Base-by-base conservation (phyloP, 805 yeast species). In the Ogataea saltuana region DNA sequence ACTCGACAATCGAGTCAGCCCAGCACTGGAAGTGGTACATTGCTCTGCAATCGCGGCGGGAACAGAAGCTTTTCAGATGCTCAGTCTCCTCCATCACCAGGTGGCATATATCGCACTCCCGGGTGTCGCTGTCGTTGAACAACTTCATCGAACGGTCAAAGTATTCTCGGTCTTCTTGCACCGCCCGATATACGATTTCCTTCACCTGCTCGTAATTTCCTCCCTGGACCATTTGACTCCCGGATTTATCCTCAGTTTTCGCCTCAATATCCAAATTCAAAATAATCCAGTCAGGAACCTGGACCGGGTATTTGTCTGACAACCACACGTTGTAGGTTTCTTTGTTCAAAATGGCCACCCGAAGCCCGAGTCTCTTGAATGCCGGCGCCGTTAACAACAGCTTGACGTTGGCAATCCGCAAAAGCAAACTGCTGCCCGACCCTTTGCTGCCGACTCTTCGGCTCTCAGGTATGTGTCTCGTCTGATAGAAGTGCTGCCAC, bases 401-500 rank as follows among this genome's bases (percentile, higher is more conserved):
- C 33, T 77, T 64, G 5, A 74, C 58, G 48, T 74, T 68, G 0
- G 74, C 85, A 10, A 82, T 39, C 34, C 73, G 72, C 36, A 73
- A 71, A 38, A 70, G 73, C 3, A 80, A 29, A 0, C 73, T 61
- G 33, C 68, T 59, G 0, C 77, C 75, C 12, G 69, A 60, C 4
- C 59, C 58, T 46, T 64, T 68, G 15, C 53, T 53, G 22, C 60
- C 67, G 9, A 78, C 58, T 39, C 83, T 60, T 9, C 59, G 58
- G 3, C 58, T 62, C 0, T 51, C 49, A 2, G 62, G 56, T 3
- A 86, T 78, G 55, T 80, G 87, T 28, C 88, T 67, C 0, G 95
- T 82, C 39, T 69, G 71, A 48, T 81, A 70, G 1, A 82, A 69
- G 60, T 86, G 93, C 53, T 87, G 95, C 78, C 86, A 83, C 1